Base-by-base conservation (phyloP, 306 rosid species). In the Hippophae gyantsensis region DNA sequence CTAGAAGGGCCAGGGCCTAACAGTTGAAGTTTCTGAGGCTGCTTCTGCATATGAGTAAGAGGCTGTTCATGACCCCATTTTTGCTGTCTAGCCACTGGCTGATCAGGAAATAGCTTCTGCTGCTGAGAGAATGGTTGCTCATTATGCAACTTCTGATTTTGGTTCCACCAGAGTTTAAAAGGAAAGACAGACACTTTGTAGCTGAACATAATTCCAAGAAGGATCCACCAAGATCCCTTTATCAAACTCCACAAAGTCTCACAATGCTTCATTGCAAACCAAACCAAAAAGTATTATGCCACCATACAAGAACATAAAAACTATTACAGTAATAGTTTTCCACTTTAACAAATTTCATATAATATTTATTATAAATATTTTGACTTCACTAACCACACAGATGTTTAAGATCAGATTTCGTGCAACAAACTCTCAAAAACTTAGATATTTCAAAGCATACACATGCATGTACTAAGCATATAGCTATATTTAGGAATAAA, bases 141-240 rank as follows among this genome's bases (percentile, higher is more conserved):
- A 46, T 48, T 52, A 48, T 55, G 74, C 67, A 65, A 58, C 80
- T 68, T 74, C 52, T 67, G 70, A 62, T 67, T 77, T 65, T 66
- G 71, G 51, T 58, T 77, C 69, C 73, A 63, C 79, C 86, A 46
- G 12, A 69, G 62, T 60, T 71, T 69, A 44, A 74, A 74, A 72
- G 62, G 58, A 57, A 72, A 68, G 54, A 74, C 68, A 76, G 63
- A 68, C 60, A 71, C 69, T 65, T 70, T 78, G 77, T 64, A 72
- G 61, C 77, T 77, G 55, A 84, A 32, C 25, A 75, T 68, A 72
- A 80, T 62, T 65, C 79, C 89, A 32, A 32, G 38, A 57, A 85
- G 57, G 61, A 74, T 57, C 84, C 81, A 83, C 76, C 81, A 85
- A 65, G 68, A 66, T 13, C 60, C 81, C 63, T 58, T 81, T 44